phyloP scores from a whole-genome alignment of 2,329 filamentous ascomycete genomes.

The Aspergillus vadensis region DNA sequence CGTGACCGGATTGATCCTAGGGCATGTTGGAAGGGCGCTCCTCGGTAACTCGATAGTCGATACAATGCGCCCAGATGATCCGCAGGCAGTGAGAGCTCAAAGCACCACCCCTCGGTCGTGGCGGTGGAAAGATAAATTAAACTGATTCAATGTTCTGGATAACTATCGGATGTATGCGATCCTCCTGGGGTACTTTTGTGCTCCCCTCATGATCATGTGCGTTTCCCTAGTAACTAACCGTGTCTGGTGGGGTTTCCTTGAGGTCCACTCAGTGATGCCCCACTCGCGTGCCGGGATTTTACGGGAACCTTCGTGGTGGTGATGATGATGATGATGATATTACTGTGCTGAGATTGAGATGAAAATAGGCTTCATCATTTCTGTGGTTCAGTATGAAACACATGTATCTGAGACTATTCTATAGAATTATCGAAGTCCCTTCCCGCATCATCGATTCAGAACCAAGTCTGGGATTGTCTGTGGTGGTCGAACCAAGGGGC shows the following conservation, averaged over 20 bases:
- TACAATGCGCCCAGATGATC: not conserved
- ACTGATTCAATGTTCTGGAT: not conserved
- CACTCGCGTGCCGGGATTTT: slow-evolving; percentile 22
- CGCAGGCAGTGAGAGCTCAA: not conserved
- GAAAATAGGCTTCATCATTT: not conserved
- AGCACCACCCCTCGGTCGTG: too few species aligned
- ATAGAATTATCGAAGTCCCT: too few species aligned
- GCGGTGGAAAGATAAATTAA: not conserved
- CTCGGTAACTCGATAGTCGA: not conserved
- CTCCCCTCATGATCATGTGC: slow-evolving; percentile 18
- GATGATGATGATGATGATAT: not conserved
- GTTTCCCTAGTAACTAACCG: slow-evolving; percentile 27
- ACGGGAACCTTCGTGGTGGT: slow-evolving; percentile 14
- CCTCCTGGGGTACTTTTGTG: slow-evolving; percentile 9
- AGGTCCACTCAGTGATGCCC: slow-evolving; percentile 10
- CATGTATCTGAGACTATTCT: not conserved
- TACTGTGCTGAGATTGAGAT: not conserved
- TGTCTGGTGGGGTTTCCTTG: slow-evolving; percentile 11
- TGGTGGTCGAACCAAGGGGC: not conserved
- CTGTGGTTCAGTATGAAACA: not conserved
- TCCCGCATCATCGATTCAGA: not conserved
- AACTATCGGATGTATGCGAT: not conserved
- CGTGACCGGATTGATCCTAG: not conserved
- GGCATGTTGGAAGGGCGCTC: not conserved
- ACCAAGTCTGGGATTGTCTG: not conserved